A percentile compares a stretch with the other conserved stretches of the same genome.
These are phyloP conservation scores for Haematococcus sp. DNA, from an alignment of 139 green algal genomes.

Conservation along the genomic window DNA sequence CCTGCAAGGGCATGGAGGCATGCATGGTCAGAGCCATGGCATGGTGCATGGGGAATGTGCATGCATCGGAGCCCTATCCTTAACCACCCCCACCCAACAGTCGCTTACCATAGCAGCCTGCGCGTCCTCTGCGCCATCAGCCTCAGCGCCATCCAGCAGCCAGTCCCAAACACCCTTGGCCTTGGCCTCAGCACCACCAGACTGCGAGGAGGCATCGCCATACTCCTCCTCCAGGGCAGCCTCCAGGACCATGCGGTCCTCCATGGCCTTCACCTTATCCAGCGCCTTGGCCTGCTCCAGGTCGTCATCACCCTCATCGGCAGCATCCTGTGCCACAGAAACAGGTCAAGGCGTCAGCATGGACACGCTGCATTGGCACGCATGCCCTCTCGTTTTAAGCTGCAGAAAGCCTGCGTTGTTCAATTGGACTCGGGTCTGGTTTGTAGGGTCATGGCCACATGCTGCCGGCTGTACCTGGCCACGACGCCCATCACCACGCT, in stretches of 20 bases:
- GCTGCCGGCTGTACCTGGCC: slow-evolving; percentile 2
- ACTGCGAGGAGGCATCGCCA: slow-evolving; percentile 5
- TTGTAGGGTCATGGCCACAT: no score
- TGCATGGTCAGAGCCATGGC: neutral
- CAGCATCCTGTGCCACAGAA: slow-evolving; percentile 5
- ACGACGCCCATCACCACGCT: slow-evolving; percentile 9
- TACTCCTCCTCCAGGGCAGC: slow-evolving; percentile 39
- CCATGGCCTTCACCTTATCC: slow-evolving; percentile 27
- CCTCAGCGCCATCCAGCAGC: slow-evolving; percentile 15
- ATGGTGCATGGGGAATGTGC: no score
- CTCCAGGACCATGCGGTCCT: slow-evolving; percentile 43
- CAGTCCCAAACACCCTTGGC: slow-evolving; percentile 31
- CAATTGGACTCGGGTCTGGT: no score
- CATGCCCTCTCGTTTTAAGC: no score
- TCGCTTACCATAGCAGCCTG: neutral
- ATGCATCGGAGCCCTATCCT: no score
- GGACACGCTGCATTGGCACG: no score
- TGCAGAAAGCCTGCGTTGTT: no score
- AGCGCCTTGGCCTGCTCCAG: slow-evolving; percentile 30
- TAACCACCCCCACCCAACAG: neutral
- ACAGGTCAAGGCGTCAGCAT: no score
- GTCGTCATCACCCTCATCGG: slow-evolving; percentile 22
- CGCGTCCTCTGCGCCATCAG: neutral
- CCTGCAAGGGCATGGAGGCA: neutral
- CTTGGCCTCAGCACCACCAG: no score